Percentiles rank a stretch among this genome's conserved stretches.
Evolutionary conservation across 441 rosid genomes (phyloP).

Genomic region (Sinapis alba): DNA sequence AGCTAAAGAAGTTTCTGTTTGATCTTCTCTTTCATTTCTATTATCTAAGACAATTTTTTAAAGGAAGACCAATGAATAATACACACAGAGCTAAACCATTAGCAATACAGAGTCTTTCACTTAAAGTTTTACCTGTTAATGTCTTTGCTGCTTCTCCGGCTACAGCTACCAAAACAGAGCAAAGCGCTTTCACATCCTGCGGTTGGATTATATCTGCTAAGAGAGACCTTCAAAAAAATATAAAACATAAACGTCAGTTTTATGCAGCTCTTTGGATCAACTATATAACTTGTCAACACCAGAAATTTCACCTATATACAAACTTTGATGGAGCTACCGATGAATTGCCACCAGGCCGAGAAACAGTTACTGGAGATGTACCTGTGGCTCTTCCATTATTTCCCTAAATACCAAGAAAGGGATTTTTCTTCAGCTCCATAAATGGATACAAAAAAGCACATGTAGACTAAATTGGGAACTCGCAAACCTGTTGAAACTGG

Average conservation of each 20-base stretch:
- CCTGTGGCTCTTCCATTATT: constrained; percentile 58
- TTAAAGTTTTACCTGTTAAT: constrained; percentile 58
- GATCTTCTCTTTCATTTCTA: constrained; percentile 60
- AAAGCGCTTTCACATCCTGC: constrained; percentile 89
- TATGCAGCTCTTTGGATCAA: constrained; percentile 29
- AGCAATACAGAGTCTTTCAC: constrained; percentile 7
- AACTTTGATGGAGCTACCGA: constrained; percentile 65
- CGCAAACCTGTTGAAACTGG: constrained; percentile 71
- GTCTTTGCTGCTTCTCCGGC: constrained; percentile 83
- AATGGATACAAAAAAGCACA: constrained; percentile 2
- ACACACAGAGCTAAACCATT: constrained; percentile 1
- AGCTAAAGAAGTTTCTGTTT: constrained; percentile 53
- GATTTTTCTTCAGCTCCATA: background rate
- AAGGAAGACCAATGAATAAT: constrained; percentile 14
- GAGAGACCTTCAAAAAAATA: constrained; percentile 67
- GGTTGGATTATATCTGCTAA: constrained; percentile 96
- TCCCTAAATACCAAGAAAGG: constrained; percentile 42
- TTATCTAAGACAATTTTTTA: constrained; percentile 59
- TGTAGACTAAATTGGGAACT: constrained; percentile 25
- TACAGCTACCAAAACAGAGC: constrained; percentile 89
- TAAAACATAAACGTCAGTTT: constrained; percentile 43
- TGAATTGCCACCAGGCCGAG: constrained; percentile 52
- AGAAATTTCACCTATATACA: constrained; percentile 70
- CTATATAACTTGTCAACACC: constrained; percentile 10
- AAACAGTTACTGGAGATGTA: constrained; percentile 55